Percentiles rank a stretch among this genome's conserved stretches.
Evolutionary conservation across 257 asterid genomes (phyloP).

Genomic region (Nicotiana benthamiana): DNA sequence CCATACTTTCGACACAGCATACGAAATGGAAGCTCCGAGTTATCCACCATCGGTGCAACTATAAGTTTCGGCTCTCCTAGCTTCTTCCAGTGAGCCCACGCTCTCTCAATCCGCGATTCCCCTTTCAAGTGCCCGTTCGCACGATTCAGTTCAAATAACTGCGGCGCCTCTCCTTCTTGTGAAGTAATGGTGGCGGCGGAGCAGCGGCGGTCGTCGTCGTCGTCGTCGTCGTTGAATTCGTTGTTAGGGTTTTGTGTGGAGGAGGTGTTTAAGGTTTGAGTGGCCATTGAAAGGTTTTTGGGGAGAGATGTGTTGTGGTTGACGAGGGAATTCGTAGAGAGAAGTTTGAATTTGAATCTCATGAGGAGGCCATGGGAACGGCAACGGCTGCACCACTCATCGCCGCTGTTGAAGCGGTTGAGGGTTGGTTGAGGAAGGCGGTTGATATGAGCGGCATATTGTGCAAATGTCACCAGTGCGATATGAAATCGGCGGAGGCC

Average conservation of each 20-base stretch:
- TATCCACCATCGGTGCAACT: conserved; percentile 97
- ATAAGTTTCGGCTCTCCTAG: conserved; percentile 67
- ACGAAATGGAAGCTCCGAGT: conserved; percentile 96
- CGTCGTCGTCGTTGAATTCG: conserved; percentile 21
- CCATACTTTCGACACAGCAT: conserved; percentile 91
- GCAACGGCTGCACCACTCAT: conserved; percentile 17
- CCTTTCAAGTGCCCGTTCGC: conserved; percentile 56
- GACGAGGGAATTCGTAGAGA: conserved; percentile 9
- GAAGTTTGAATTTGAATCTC: conserved; percentile 37
- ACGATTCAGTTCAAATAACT: conserved; percentile 15
- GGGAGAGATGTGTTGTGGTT: background rate
- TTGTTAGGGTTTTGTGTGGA: conserved; percentile 15
- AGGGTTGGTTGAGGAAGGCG: background rate
- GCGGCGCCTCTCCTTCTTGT: conserved; percentile 10
- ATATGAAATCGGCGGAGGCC: background rate
- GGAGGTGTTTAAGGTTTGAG: conserved; percentile 22
- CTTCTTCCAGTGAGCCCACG: conserved; percentile 88
- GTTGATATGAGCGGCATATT: background rate
- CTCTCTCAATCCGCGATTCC: conserved; percentile 71
- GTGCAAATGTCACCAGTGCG: background rate
- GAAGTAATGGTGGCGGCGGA: conserved; percentile 19
- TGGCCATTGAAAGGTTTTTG: conserved; percentile 40
- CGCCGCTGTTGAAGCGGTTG: conserved; percentile 11
- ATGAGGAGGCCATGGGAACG: conserved; percentile 17
- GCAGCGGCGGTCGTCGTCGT: conserved; percentile 42